phyloP scores from a whole-genome alignment of 306 rosid genomes.

The Corylus heterophylla region DNA sequence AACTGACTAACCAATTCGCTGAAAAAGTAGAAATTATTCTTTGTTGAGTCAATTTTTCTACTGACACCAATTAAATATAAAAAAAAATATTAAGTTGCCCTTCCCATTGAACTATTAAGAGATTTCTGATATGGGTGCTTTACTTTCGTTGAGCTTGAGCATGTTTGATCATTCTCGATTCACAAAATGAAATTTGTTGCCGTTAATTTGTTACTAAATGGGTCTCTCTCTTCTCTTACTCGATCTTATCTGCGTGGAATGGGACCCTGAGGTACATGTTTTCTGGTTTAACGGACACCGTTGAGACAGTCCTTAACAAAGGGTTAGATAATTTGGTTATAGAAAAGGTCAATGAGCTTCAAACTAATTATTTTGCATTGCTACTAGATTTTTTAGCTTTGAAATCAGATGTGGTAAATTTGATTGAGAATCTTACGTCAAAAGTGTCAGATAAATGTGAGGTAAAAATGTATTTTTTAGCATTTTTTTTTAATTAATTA shows the following conservation, averaged over 20 bases:
- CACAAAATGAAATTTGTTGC: not conserved
- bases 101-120: not conserved
- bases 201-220: slow-evolving; percentile 14
- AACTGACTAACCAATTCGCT: no score
- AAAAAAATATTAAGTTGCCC: not conserved
- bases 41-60: no score
- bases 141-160: not conserved
- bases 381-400: no score
- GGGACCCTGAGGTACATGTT: slow-evolving; percentile 11
- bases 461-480: no score
- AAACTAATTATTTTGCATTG: not conserved
- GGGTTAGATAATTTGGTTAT: not conserved
- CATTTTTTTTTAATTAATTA: no score
- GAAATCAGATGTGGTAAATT: no score
- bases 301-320: not conserved
- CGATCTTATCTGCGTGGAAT: slow-evolving; percentile 22
- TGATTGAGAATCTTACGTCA: no score
- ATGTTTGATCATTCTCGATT: slow-evolving; percentile 9
- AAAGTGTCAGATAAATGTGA: no score
- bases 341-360: slow-evolving; percentile 21
- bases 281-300: slow-evolving; percentile 5
- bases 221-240: slow-evolving; percentile 28
- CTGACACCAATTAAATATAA: no score
- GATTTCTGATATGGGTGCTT: not conserved
- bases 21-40: no score